Conservation (phyloP, 257 asterid genomes). For the Sherardia arvensis region DNA sequence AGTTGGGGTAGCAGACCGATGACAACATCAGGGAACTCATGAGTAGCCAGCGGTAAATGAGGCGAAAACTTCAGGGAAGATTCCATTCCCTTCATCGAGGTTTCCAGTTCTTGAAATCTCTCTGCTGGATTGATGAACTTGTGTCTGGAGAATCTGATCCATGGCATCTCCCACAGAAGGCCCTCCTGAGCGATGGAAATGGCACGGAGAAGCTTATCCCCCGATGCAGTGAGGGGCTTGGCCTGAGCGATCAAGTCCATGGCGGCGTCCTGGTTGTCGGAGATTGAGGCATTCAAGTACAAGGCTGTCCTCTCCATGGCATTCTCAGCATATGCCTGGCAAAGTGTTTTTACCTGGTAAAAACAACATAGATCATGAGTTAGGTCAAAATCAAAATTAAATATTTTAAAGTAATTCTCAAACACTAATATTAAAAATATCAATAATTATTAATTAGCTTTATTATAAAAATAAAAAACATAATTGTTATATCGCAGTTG, state of each 20-base stretch:
- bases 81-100: slow-evolving; percentile 47
- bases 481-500: not conserved
- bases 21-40: slow-evolving; percentile 20
- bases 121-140: slow-evolving; percentile 16
- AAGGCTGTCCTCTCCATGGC: slow-evolving; percentile 42
- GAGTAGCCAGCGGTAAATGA: slow-evolving; percentile 15
- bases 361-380: not conserved
- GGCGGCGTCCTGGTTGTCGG: slow-evolving; percentile 16
- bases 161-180: slow-evolving; percentile 52
- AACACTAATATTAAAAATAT: too few relatives aligned
- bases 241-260: slow-evolving; percentile 35
- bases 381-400: too few relatives aligned
- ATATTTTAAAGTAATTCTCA: too few relatives aligned
- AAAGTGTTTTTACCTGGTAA: slow-evolving; percentile 28
- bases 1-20: slow-evolving; percentile 19
- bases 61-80: slow-evolving; percentile 30
- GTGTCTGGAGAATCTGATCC: slow-evolving; percentile 23
- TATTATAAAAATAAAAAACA: too few relatives aligned
- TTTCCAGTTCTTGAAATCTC: slow-evolving; percentile 37
- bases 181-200: slow-evolving; percentile 53
- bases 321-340: slow-evolving; percentile 38
- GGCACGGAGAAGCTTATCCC: slow-evolving; percentile 42
- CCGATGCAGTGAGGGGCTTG: slow-evolving; percentile 43
- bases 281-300: slow-evolving; percentile 33
- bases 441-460: too few relatives aligned